phyloP scores from a whole-genome alignment of 441 rosid genomes.

The Corymbia calophylla region DNA sequence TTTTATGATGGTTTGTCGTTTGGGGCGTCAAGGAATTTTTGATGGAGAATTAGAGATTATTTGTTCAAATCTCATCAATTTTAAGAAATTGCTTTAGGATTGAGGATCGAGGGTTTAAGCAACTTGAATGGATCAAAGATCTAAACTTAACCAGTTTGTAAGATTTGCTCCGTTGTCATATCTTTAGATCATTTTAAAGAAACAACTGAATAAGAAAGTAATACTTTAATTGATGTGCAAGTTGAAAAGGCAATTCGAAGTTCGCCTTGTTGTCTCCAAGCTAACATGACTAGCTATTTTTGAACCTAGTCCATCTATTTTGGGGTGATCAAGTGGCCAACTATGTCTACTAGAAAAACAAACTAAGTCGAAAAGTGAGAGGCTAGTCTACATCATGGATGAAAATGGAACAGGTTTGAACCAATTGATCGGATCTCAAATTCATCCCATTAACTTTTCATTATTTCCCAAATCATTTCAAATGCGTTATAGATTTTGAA shows the following conservation, averaged over 20 bases:
- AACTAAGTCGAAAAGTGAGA: not conserved
- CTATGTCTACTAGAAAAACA: not conserved
- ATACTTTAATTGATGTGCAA: not conserved
- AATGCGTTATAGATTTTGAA: not conserved
- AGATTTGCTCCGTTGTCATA: not conserved
- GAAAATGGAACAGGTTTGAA: not conserved
- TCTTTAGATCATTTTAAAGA: not conserved
- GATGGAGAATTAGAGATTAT: not conserved
- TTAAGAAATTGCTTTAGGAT: not conserved
- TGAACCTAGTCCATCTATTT: not conserved
- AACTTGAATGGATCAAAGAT: fast-evolving
- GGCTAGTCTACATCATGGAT: too few species aligned
- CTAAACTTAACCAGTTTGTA: not conserved
- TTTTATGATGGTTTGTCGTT: not conserved
- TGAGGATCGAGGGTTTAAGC: not conserved
- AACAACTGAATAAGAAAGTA: not conserved
- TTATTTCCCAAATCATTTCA: not conserved
- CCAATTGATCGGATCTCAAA: not conserved
- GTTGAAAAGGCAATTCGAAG: not conserved
- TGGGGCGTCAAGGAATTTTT: not conserved
- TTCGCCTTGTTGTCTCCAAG: not conserved
- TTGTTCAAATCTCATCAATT: not conserved
- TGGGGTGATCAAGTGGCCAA: not conserved
- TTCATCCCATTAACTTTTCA: fast-evolving
- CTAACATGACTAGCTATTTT: not conserved